Evolutionary conservation across 2,329 filamentous ascomycete species (phyloP).

Genomic region (Aspergillus aculeatus): DNA sequence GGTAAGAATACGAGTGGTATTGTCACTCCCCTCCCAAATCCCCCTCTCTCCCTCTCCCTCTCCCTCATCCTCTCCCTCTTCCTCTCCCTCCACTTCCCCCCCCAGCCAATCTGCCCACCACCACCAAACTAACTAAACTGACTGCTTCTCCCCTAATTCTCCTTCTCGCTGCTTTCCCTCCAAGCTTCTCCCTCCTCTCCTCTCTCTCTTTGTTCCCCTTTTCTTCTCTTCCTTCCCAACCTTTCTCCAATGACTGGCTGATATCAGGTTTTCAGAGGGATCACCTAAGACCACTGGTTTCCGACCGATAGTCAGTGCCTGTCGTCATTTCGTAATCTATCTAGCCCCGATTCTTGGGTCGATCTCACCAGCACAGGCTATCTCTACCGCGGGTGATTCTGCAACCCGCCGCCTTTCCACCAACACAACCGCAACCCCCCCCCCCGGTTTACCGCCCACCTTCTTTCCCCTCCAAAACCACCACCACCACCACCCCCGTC

Average conservation of each 20-base stretch:
- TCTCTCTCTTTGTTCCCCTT: neutral
- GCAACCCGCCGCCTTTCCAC: conserved; percentile 13
- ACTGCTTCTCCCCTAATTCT: conserved; percentile 3
- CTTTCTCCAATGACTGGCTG: neutral
- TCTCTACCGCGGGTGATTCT: conserved; percentile 12
- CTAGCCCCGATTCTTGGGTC: conserved; percentile 14
- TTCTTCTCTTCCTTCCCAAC: neutral
- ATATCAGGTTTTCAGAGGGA: neutral
- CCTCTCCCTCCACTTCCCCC: neutral
- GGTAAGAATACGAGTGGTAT: conserved; percentile 4
- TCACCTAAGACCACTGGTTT: neutral
- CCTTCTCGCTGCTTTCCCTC: neutral
- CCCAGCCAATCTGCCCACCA: conserved; percentile 5
- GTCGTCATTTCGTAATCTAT: conserved; percentile 1
- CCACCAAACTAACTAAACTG: neutral
- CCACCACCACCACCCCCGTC: conserved; percentile 1
- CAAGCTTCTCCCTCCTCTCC: neutral
- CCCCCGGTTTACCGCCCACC: conserved; percentile 14
- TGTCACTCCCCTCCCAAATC: neutral
- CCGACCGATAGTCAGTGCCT: neutral
- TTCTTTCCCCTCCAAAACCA: neutral
- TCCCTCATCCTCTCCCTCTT: too few relatives aligned
- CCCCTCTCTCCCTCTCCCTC: too few relatives aligned
- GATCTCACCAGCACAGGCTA: conserved; percentile 1
- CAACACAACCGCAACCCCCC: neutral